Base-by-base conservation (phyloP, 225 moss, liverwort and hornwort genomes). In the Bryoerythrophyllum caledonicum region DNA sequence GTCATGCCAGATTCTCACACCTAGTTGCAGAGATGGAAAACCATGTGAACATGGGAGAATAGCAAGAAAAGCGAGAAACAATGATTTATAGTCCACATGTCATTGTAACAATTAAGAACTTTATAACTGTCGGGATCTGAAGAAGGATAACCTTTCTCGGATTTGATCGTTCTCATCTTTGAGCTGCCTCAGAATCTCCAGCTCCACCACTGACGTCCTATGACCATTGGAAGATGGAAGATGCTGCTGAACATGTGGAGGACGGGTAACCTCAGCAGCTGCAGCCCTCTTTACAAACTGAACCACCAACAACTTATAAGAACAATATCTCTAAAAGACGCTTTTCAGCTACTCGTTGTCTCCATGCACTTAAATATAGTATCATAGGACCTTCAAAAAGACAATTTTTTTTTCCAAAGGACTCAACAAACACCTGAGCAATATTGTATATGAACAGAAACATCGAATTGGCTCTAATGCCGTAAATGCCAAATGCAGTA, bases 261-360 rank as follows among this genome's bases (percentile, higher is more conserved):
- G 68, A 59, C 70, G 74, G 49, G 78, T 38, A 21, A 72, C 57
- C 34, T 83, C 83, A 60, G 83, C 71, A 59, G 83, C 79, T n/a
- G 78, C 79, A 60, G 83, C 83, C 75, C 79, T 75, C 71, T 59
- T 83, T 26, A 75, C 83, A 44, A 83, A 83, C 83, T 83, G 83
- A 69, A 75, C 66, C 66, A 65, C 23, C 75, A 24, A 59, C 4
- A 49, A 60, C 14, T 15, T 25, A 38, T 15, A 20, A 49, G 60
- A 37, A 12, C 13, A 7, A 37, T 19, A 35, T 44, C 56, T 44
- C 25, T 56, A 23, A 1, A 15, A 56, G 8, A 65, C 16, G 10
- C 14, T 30, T 20, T 44, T 55, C 30, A 28, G 10, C 43, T 16
- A n/a, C n/a, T 11, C 7, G 30, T 7, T 4, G 3, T 15, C 30